Base-by-base conservation (phyloP, 164 flowering plant species). In the Stephania yunnanensis region DNA sequence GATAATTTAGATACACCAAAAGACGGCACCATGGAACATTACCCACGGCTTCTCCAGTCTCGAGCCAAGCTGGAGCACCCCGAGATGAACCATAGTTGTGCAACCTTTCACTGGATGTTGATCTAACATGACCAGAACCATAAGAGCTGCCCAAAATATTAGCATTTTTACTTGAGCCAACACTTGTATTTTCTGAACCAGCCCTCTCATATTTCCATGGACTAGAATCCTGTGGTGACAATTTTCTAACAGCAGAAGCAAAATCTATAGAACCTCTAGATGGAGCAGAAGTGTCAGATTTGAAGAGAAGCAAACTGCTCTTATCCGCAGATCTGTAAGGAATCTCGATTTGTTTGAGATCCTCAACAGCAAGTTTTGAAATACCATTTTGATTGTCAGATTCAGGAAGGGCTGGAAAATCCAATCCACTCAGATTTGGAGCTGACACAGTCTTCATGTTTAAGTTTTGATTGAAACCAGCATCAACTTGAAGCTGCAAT, bases 31-130 rank as follows among this genome's bases (percentile, higher is more conserved):
- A 69, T 11, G 68, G 66, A 84, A 82, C 48, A 82, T 91, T 96
- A 96, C 99, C 99, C 71, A 94, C 97, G 78, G 97, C 90, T 74
- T 96, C 99, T 74, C 99, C 99, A 71, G 96, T 96, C 80, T 96
- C 98, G 77, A 96, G 93, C 99, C 99, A 96, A 42, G 80, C 81
- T 80, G 99, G 94, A 77, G 91, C 84, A 36, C 86, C 80, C 52
- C 91, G 92, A 79, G 87, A 71, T 71, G 97, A 80, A 77, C 89
- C 85, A 78, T 88, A 87, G 67, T 61, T 88, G 73, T 89, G 97
- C 77, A 82, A 52, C 81, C 86, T 89, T 73, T 92, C 91, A 74
- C 87, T 84, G 80, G 79, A 88, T 10, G 80, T 58, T 50, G 89
- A 82, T 75, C 88, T 90, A 6, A 85, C 90, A 72, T 85, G 83